Base-by-base conservation (phyloP, 768 basidiomycete genomes). In the Chiua virens region DNA sequence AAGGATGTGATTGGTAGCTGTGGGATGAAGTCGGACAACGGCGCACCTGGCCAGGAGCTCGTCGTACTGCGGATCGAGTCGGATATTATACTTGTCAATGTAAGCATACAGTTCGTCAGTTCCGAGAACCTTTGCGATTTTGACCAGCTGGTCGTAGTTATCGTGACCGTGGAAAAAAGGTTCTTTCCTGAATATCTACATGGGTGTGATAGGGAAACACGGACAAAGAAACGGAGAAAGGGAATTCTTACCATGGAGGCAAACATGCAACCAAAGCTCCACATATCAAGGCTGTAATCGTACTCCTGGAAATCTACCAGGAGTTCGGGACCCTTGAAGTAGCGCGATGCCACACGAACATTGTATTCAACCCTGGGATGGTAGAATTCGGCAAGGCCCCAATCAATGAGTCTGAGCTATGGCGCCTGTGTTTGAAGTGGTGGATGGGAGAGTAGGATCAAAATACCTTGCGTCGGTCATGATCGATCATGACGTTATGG, bases 101-200 rank as follows among this genome's bases (percentile, higher is more conserved):
- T 98, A 98, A 38, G 83, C 76, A 67, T 91, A 96, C 32, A 98
- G 72, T 62, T 96, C 96, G 58, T 98, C 96, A 5, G 96, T 98
- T 40, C 96, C 96, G 53, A 98, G 78, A 44, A 98, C 94, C 75
- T 98, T 98, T 48, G 93, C 87, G 57, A 98, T 98, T 75, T 97
- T 98, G 65, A 96, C 95, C 52, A 98, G 76, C 67, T 98, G 96
- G 73, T 98, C 96, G 64, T 96, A 96, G 72, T 98, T 98, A 72
- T 98, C 95, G 66, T 97, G 95, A 15, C 96, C 96, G 64, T 98
- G 96, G 82, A 98, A 98, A 76, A 98, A 97, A 21, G 96, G 96
- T 69, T 98, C 96, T 70, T 98, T 98, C 60, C 96, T 85, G 82
- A 98, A 98, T 63, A 98, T 98, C 95, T 98, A 58, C 20, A 47